A percentile compares a stretch with the other conserved stretches of the same genome.
phyloP scores from a whole-genome alignment of 495 filamentous ascomycete species.

The Aspergillus diversus region DNA sequence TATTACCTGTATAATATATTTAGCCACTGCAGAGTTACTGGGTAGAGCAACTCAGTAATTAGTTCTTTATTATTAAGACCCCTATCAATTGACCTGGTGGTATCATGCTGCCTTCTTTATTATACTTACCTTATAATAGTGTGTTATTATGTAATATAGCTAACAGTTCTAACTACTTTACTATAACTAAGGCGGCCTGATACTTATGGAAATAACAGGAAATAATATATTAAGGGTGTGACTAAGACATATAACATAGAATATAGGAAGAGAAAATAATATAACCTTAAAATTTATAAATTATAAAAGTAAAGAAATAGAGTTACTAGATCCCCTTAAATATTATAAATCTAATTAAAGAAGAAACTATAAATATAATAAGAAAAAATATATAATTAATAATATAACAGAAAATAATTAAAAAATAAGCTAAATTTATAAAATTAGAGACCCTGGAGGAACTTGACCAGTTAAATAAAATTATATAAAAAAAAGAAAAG shows the following conservation, averaged over 20 bases:
- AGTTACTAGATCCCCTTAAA: too few species aligned
- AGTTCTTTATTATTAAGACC: too few species aligned
- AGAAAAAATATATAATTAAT: constrained; percentile 1
- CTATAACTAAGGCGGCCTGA: too few species aligned
- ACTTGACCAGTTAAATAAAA: constrained; percentile 1
- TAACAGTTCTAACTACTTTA: too few species aligned
- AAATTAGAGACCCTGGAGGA: not conserved
- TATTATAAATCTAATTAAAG: not conserved
- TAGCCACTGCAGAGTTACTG: too few species aligned
- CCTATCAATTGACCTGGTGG: too few species aligned
- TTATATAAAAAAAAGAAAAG: not conserved
- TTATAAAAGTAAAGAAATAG: not conserved
- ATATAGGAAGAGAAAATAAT: not conserved
- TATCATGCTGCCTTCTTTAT: not conserved
- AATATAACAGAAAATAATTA: not conserved
- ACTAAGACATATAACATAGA: not conserved
- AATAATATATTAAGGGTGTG: not conserved
- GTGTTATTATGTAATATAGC: too few species aligned
- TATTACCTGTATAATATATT: too few species aligned
- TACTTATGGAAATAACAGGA: too few species aligned
- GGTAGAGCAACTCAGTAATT: too few species aligned
- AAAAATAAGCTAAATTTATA: not conserved
- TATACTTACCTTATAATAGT: too few species aligned
- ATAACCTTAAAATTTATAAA: not conserved
- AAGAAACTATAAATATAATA: constrained; percentile 7